Percentiles rank a stretch among this genome's conserved stretches.
phyloP scores from a whole-genome alignment of 257 asterid species.

The Solanum paucissectum region DNA sequence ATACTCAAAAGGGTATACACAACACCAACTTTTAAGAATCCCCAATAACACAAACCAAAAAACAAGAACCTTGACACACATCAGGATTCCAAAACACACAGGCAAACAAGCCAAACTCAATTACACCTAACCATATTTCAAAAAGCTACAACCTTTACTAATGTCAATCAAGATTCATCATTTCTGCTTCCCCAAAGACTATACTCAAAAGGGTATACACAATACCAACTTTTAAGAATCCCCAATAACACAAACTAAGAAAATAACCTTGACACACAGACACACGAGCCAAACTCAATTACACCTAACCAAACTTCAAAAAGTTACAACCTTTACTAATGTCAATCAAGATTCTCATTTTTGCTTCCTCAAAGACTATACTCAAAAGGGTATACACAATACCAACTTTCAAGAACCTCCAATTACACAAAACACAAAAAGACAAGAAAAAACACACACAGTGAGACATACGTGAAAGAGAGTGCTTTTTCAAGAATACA shows the following conservation, averaged over 20 bases:
- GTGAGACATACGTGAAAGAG: conserved; percentile 29
- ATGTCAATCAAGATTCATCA: neutral
- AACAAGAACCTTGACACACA: neutral
- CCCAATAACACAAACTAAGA: neutral
- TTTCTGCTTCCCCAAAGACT: neutral
- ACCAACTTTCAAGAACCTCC: neutral
- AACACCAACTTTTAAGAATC: neutral
- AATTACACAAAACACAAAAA: neutral
- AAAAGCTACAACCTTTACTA: neutral
- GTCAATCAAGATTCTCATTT: neutral
- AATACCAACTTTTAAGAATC: neutral
- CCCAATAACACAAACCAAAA: neutral
- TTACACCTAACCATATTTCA: neutral
- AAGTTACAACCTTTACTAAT: neutral
- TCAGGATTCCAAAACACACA: neutral
- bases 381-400: neutral
- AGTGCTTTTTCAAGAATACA: conserved; percentile 21
- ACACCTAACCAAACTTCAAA: neutral
- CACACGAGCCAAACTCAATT: neutral
- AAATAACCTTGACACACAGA: neutral
- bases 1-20: neutral
- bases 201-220: neutral
- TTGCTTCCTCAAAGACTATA: neutral
- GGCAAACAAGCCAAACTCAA: neutral
- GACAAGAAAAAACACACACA: neutral